Evolutionary conservation across 345 rosid species (phyloP).

Genomic region (Populus nigra): DNA sequence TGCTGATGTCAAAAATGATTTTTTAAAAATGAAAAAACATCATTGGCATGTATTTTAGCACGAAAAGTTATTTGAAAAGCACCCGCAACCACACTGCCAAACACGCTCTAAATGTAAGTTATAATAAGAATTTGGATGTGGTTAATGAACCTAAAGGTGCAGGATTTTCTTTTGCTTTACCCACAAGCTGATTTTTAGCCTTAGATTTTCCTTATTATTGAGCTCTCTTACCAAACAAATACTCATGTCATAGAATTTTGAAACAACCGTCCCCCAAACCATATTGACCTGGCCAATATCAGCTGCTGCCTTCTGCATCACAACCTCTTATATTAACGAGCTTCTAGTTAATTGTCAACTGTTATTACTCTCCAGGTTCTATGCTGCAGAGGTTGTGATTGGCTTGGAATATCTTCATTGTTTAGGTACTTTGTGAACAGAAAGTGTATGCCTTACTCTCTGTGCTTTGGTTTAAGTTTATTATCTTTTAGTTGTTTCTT

Average conservation of each 20-base stretch:
- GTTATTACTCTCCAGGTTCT: slow-evolving; percentile 60
- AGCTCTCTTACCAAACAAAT: not conserved
- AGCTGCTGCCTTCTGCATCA: not conserved
- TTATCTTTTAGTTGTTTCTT: not conserved
- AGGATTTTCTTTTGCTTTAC: not conserved
- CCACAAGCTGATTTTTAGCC: not conserved
- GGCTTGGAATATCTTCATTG: slow-evolving; percentile 95
- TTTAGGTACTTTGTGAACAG: slow-evolving; percentile 53
- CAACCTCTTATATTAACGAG: not conserved
- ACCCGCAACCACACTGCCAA: no score
- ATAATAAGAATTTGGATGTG: not conserved
- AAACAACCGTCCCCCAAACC: no score
- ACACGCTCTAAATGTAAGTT: not conserved
- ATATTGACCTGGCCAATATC: not conserved
- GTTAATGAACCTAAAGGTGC: not conserved
- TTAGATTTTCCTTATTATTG: not conserved
- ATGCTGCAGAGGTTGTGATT: slow-evolving; percentile 82
- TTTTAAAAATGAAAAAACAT: no score
- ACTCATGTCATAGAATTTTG: no score
- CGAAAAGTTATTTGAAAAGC: no score
- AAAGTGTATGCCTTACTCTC: not conserved
- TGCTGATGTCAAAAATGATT: no score
- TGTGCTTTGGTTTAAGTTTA: not conserved
- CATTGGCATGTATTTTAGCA: no score
- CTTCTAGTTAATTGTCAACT: slow-evolving; percentile 1